Conservation (phyloP, 768 basidiomycete species). For the Boletus reticulatus region DNA sequence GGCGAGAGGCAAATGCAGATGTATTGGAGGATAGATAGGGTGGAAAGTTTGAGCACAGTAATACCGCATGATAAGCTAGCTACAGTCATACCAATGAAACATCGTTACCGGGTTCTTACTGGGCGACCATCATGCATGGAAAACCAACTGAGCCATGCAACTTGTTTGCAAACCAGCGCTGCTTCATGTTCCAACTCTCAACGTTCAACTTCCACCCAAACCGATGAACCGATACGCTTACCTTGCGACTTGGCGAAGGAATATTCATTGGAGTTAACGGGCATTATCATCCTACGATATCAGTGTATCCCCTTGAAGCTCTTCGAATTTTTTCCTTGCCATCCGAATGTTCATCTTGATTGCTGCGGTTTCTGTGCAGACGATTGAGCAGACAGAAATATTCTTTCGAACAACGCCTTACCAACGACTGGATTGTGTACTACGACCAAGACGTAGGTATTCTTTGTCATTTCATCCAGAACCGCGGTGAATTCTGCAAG, state of each 20-base stretch:
- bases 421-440: slow-evolving; percentile 89
- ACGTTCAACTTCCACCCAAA: not conserved
- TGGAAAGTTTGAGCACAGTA: not conserved
- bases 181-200: not conserved
- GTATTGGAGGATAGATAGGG: slow-evolving; percentile 21
- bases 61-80: slow-evolving; percentile 8
- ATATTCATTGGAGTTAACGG: not conserved
- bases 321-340: slow-evolving; percentile 84
- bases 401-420: slow-evolving; percentile 32
- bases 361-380: slow-evolving; percentile 74
- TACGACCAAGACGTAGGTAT: slow-evolving; percentile 90
- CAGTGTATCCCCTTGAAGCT: slow-evolving; percentile 75
- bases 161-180: not conserved
- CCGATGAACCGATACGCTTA: not conserved
- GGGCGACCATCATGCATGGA: not conserved
- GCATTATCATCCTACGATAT: slow-evolving; percentile 17
- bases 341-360: slow-evolving; percentile 85
- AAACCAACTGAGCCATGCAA: not conserved
- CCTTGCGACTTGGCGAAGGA: not conserved
- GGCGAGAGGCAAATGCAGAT: slow-evolving; percentile 55
- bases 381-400: not conserved
- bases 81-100: slow-evolving; percentile 7
- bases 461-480: slow-evolving; percentile 88
- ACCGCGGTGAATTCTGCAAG: slow-evolving; percentile 83
- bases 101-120: not conserved